Percentiles rank a stretch among this genome's conserved stretches.
phyloP scores from a whole-genome alignment of 1,139 yeast species.

The Suhomyces wounanorum region DNA sequence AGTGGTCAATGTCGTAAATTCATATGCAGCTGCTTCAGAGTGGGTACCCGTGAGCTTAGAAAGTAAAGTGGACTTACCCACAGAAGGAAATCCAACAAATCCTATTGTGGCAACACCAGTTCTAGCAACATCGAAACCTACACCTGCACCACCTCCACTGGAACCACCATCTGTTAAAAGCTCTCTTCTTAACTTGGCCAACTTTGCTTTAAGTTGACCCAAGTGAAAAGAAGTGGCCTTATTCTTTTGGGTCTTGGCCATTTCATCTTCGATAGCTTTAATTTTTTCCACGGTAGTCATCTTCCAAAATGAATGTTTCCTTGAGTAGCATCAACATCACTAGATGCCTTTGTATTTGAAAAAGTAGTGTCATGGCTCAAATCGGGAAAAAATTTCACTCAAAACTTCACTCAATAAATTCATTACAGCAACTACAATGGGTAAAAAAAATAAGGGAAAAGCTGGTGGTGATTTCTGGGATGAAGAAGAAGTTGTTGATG shows the following conservation, averaged over 20 bases:
- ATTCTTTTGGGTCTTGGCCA: slow-evolving; percentile 94
- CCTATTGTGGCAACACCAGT: slow-evolving; percentile 98
- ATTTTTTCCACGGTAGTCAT: slow-evolving; percentile 89
- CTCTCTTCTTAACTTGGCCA: slow-evolving; percentile 93
- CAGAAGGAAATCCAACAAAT: slow-evolving; percentile 97
- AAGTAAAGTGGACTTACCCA: slow-evolving; percentile 90
- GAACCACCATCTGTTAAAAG: slow-evolving; percentile 76
- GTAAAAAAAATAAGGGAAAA: slow-evolving; percentile 49
- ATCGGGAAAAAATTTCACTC: slow-evolving; percentile 18
- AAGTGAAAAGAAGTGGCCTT: slow-evolving; percentile 94
- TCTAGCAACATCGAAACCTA: slow-evolving; percentile 95
- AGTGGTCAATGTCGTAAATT: slow-evolving; percentile 94
- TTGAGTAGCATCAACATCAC: background rate
- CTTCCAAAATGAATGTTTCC: slow-evolving; percentile 24
- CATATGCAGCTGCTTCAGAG: slow-evolving; percentile 96
- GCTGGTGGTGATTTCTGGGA: slow-evolving; percentile 79
- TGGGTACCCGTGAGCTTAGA: slow-evolving; percentile 92
- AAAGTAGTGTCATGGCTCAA: slow-evolving; percentile 13
- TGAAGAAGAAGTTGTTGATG: slow-evolving; percentile 68
- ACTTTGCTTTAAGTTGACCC: slow-evolving; percentile 94
- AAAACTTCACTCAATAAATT: background rate
- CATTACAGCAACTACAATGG: slow-evolving; percentile 29
- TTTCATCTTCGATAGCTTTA: slow-evolving; percentile 91
- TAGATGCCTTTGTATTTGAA: slow-evolving; percentile 11
- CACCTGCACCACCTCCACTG: slow-evolving; percentile 85